Evolutionary conservation across 2,329 filamentous ascomycete species (phyloP).

Genomic region (Graphiopsis chlorocephala): DNA sequence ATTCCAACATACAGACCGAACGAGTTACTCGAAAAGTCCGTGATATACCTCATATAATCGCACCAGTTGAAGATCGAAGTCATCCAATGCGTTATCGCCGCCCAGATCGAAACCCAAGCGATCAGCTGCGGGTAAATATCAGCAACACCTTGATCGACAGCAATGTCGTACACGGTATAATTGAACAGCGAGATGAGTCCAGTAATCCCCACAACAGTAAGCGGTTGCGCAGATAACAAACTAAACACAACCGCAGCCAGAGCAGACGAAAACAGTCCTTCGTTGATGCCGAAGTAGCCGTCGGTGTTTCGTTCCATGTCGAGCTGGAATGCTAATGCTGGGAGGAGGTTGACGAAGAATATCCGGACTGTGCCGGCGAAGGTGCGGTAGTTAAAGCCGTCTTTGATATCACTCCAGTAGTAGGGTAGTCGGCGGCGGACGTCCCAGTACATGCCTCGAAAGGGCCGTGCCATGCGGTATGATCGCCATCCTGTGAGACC

Average conservation of each 20-base stretch:
- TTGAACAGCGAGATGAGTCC: constrained; percentile 56
- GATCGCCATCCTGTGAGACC: constrained; percentile 35
- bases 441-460: constrained; percentile 55
- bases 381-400: constrained; percentile 55
- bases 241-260: constrained; percentile 57
- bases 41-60: constrained; percentile 59
- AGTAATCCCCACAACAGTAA: constrained; percentile 58
- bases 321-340: constrained; percentile 57
- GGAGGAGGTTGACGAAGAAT: constrained; percentile 59
- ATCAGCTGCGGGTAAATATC: constrained; percentile 54
- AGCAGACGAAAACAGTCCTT: constrained; percentile 54
- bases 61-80: constrained; percentile 52
- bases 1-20: constrained; percentile 58
- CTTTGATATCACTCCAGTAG: constrained; percentile 55
- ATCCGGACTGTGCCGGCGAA: constrained; percentile 56
- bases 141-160: constrained; percentile 47
- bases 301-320: constrained; percentile 58
- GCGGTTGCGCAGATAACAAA: constrained; percentile 50
- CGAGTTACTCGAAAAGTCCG: constrained; percentile 54
- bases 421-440: constrained; percentile 52
- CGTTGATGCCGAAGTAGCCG: constrained; percentile 56
- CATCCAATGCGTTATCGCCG: constrained; percentile 57
- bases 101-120: constrained; percentile 57
- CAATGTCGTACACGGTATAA: constrained; percentile 59
- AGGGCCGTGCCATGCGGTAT: constrained; percentile 42